phyloP scores from a whole-genome alignment of 208 protist species.

The Acanthamoeba pearcei region DNA sequence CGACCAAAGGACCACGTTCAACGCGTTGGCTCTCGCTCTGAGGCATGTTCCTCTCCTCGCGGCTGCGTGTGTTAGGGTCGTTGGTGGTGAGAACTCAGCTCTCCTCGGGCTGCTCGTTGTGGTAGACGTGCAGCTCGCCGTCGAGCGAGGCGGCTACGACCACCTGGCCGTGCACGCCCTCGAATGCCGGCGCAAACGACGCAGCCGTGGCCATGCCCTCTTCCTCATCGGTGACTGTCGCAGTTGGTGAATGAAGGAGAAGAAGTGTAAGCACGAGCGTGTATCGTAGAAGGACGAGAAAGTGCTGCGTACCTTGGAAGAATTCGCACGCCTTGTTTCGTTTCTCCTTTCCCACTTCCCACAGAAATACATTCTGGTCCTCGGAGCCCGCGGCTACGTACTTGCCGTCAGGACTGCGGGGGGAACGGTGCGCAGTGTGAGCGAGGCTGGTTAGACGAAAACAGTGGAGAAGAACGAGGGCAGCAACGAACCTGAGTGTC shows the following conservation, averaged over 20 bases:
- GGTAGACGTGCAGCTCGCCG: constrained; percentile 40
- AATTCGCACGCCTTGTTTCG: constrained; percentile 59
- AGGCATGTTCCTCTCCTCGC: not conserved
- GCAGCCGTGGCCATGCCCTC: constrained; percentile 51
- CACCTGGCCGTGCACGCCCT: constrained; percentile 13
- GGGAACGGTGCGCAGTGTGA: not conserved
- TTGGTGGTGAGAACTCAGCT: not conserved
- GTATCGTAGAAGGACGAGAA: not conserved
- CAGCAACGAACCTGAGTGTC: constrained; percentile 17
- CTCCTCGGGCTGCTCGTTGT: constrained; percentile 7
- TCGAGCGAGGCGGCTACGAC: constrained; percentile 50
- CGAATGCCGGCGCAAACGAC: not conserved
- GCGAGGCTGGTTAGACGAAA: not conserved
- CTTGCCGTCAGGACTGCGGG: constrained; percentile 6
- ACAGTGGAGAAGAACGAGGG: too few species aligned
- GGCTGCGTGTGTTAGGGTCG: not conserved
- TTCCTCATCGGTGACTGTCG: not conserved
- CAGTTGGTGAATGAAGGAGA: too few species aligned
- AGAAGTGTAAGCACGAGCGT: not conserved
- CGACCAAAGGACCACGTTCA: too few species aligned
- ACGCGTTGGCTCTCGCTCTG: not conserved
- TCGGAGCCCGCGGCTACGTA: constrained; percentile 44
- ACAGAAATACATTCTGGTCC: constrained; percentile 48
- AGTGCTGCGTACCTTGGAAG: constrained; percentile 24
- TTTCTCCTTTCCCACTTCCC: constrained; percentile 52